These are phyloP conservation scores for Aphanomyces stellatus DNA, from an alignment of 352 stramenopile genomes.

Conservation along the genomic window DNA sequence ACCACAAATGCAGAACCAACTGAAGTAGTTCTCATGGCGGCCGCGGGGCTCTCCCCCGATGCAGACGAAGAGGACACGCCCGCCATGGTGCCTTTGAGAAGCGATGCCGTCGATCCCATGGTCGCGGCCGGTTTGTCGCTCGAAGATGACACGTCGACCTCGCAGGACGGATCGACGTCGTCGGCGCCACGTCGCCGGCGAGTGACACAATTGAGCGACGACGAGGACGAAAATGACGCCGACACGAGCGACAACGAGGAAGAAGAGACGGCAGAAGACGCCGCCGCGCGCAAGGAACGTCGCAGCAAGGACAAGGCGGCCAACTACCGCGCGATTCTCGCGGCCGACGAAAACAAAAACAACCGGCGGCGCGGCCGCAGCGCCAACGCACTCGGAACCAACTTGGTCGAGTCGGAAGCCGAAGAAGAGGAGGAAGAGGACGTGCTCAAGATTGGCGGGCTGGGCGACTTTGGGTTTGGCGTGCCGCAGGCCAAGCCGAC, in stretches of 20 bases:
- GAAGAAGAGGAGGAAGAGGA: conserved; percentile 79
- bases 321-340: conserved; percentile 53
- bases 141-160: too few relatives aligned
- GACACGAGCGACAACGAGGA: conserved; percentile 7
- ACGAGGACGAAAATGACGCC: conserved; percentile 22
- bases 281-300: neutral
- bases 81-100: conserved; percentile 50
- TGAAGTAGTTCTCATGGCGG: neutral
- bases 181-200: neutral
- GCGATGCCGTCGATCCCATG: conserved; percentile 31
- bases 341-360: conserved; percentile 37
- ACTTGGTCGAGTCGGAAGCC: conserved; percentile 72
- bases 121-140: too few relatives aligned
- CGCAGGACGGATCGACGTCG: neutral
- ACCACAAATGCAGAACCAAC: neutral
- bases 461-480: conserved; percentile 80
- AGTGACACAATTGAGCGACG: neutral
- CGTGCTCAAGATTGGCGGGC: conserved; percentile 66
- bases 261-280: neutral
- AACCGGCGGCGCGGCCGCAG: conserved; percentile 20
- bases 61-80: conserved; percentile 40
- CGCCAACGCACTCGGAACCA: neutral
- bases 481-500: conserved; percentile 57
- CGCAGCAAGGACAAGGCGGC: conserved; percentile 53
- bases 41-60: neutral